phyloP scores from a whole-genome alignment of 108 stramenopile genomes.

The Hondaea fermentalgiana region DNA sequence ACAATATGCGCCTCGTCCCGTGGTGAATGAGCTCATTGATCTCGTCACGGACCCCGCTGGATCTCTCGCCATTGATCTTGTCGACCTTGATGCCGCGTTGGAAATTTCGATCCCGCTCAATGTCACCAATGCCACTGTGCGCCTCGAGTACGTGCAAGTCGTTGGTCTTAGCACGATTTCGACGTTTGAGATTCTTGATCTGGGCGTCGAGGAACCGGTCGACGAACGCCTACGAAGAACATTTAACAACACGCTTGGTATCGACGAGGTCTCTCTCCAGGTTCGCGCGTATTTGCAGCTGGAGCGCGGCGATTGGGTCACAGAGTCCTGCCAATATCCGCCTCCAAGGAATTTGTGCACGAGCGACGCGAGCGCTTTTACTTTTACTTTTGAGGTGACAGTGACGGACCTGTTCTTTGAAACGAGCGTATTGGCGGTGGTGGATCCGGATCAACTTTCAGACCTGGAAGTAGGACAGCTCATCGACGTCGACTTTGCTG shows the following conservation, averaged over 20 bases:
- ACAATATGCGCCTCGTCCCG: not conserved
- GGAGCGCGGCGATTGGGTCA: conserved; percentile 5
- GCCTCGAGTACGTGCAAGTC: not conserved
- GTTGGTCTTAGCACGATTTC: not conserved
- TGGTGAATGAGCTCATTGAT: not conserved
- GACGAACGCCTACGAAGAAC: not conserved
- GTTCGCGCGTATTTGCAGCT: not conserved
- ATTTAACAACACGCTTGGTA: not conserved
- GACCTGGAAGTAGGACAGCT: not conserved
- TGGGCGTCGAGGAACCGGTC: not conserved
- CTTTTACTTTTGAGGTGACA: not conserved
- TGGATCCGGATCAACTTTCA: not conserved
- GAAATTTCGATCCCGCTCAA: not conserved
- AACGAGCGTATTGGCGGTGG: not conserved
- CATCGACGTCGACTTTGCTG: not conserved
- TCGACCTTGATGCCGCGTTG: not conserved
- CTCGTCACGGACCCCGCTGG: not conserved
- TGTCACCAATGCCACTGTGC: not conserved
- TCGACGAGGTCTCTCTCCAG: not conserved
- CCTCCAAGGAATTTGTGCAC: not conserved
- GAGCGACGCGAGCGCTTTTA: not conserved
- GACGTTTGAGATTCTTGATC: not conserved
- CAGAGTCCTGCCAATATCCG: not conserved
- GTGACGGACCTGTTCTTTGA: not conserved
- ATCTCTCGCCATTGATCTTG: not conserved